phyloP scores from a whole-genome alignment of 352 stramenopile species.

The Phytophthora sp. region DNA sequence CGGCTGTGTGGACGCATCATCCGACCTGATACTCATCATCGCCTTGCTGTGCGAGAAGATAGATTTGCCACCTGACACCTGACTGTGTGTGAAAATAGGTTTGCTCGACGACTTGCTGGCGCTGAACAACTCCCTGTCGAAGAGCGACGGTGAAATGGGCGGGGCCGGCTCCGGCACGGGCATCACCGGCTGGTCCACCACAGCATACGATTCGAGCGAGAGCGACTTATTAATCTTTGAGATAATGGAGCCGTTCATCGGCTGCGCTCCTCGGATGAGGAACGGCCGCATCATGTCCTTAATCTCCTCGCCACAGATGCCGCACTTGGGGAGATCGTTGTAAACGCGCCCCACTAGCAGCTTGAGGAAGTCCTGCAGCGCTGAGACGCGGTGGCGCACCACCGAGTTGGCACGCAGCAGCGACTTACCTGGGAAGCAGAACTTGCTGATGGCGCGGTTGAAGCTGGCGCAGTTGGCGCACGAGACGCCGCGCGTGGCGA shows the following conservation, averaged over 20 bases:
- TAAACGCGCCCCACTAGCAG: slow-evolving; percentile 71
- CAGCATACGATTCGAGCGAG: slow-evolving; percentile 68
- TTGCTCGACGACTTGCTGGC: slow-evolving; percentile 46
- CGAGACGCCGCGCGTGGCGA: slow-evolving; percentile 39
- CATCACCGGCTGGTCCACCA: slow-evolving; percentile 48
- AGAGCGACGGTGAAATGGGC: slow-evolving; percentile 40
- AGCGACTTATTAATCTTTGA: slow-evolving; percentile 80
- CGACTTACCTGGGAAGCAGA: slow-evolving; percentile 72
- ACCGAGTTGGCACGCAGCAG: slow-evolving; percentile 74
- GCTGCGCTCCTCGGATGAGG: slow-evolving; percentile 77
- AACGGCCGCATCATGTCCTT: slow-evolving; percentile 82
- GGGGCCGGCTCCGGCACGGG: slow-evolving; percentile 34
- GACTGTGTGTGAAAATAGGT: slow-evolving; percentile 46
- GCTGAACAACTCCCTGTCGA: slow-evolving; percentile 40
- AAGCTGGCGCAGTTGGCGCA: slow-evolving; percentile 78
- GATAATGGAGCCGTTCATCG: slow-evolving; percentile 70
- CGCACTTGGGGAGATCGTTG: slow-evolving; percentile 79
- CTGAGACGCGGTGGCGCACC: slow-evolving; percentile 67
- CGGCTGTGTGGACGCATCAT: slow-evolving; percentile 51
- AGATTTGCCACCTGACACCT: slow-evolving; percentile 37
- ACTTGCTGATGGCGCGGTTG: slow-evolving; percentile 60
- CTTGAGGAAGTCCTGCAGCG: slow-evolving; percentile 80
- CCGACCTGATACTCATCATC: slow-evolving; percentile 43
- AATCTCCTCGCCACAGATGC: slow-evolving; percentile 65
- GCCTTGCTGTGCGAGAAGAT: slow-evolving; percentile 44